phyloP scores from a whole-genome alignment of 768 basidiomycete genomes.

The Chalciporus chontae region DNA sequence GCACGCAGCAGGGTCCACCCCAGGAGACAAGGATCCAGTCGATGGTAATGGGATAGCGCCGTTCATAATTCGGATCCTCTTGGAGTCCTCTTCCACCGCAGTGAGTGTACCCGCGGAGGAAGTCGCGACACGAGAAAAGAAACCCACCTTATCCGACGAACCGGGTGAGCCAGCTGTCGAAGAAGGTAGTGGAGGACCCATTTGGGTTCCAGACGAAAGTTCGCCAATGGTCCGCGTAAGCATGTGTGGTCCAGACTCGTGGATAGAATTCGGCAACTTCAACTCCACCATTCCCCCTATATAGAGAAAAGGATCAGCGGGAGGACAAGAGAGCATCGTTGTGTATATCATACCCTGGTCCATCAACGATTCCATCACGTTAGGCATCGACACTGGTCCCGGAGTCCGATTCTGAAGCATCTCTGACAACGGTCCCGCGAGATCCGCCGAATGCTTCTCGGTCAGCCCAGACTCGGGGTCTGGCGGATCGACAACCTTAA shows the following conservation, averaged over 20 bases:
- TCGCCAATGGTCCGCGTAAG: slow-evolving; percentile 44
- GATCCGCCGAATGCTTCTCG: slow-evolving; percentile 19
- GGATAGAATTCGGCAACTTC: slow-evolving; percentile 39
- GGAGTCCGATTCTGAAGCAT: slow-evolving; percentile 16
- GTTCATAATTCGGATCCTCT: neutral
- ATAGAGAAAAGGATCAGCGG: neutral
- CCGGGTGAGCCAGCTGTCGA: slow-evolving; percentile 1
- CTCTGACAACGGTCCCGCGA: slow-evolving; percentile 27
- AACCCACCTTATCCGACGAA: neutral
- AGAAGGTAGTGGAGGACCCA: slow-evolving; percentile 19
- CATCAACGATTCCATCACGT: slow-evolving; percentile 65
- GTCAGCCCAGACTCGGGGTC: slow-evolving; percentile 21
- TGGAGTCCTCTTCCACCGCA: slow-evolving; percentile 5
- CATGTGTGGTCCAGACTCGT: slow-evolving; percentile 29
- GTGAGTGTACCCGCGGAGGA: slow-evolving; percentile 1
- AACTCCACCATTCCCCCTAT: slow-evolving; percentile 59
- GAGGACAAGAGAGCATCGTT: too few relatives aligned
- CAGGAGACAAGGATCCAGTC: neutral
- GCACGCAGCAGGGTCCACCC: slow-evolving; percentile 7
- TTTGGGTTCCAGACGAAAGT: slow-evolving; percentile 37
- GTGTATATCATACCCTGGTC: slow-evolving; percentile 45
- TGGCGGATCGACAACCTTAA: slow-evolving; percentile 38
- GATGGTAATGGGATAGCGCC: slow-evolving; percentile 1
- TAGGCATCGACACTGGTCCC: slow-evolving; percentile 11
- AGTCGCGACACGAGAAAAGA: neutral